A percentile compares a stretch with the other conserved stretches of the same genome.
Evolutionary conservation across 73 alveolate species (phyloP).

Genomic region (Tetrahymena malaccensis): DNA sequence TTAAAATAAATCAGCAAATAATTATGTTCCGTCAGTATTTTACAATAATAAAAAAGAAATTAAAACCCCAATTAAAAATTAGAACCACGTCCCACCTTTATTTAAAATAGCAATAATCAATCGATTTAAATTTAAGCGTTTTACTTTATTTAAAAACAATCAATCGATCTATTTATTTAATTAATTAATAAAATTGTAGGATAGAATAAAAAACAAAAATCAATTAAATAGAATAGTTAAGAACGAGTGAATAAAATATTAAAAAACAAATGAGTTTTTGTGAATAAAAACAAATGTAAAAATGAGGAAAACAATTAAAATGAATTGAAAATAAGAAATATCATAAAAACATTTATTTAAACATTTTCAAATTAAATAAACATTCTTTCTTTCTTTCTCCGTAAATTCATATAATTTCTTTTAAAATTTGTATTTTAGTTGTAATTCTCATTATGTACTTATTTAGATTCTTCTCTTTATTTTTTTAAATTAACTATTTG

Average conservation of each 20-base stretch:
- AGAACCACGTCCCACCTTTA: neutral
- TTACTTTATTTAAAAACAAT: neutral
- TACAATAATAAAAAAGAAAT: neutral
- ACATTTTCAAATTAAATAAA: neutral
- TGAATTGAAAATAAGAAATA: neutral
- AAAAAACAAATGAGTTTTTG: neutral
- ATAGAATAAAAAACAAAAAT: too few species aligned
- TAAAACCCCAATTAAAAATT: neutral
- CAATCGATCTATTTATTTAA: too few species aligned
- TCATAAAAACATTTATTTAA: too few species aligned
- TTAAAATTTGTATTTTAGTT: neutral
- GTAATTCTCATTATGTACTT: neutral
- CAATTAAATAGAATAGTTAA: too few species aligned
- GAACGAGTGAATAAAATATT: too few species aligned
- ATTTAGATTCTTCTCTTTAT: neutral
- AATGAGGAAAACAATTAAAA: neutral
- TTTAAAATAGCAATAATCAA: neutral
- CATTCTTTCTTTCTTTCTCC: neutral
- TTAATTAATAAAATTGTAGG: neutral
- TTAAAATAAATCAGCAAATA: too few species aligned
- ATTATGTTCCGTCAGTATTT: neutral
- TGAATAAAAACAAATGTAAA: neutral
- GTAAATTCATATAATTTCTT: neutral
- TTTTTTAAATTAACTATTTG: neutral
- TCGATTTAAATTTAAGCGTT: too few species aligned